These are phyloP conservation scores for Nematodospora anomalae DNA, from an alignment of 1,139 yeast species.

Conservation along the genomic window DNA sequence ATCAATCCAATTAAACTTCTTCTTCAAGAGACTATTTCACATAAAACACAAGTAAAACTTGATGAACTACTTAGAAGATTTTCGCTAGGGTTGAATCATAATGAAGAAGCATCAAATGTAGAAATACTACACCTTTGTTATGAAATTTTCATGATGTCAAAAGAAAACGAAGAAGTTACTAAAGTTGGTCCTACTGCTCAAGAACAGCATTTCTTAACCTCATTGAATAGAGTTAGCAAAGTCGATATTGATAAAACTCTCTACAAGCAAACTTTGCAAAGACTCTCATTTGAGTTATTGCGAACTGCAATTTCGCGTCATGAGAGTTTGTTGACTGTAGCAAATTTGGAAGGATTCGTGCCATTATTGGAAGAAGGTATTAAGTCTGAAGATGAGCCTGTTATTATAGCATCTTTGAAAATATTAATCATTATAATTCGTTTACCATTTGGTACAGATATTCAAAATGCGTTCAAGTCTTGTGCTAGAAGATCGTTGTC, in stretches of 20 bases:
- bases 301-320: constrained; percentile 70
- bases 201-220: constrained; percentile 69
- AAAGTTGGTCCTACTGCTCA: constrained; percentile 16
- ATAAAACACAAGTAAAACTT: constrained; percentile 70
- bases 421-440: constrained; percentile 61
- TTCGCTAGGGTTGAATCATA: constrained; percentile 74
- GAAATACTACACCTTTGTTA: constrained; percentile 71
- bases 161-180: constrained; percentile 14
- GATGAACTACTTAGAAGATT: constrained; percentile 78
- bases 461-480: constrained; percentile 51
- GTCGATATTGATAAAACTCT: constrained; percentile 47
- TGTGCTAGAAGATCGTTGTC: constrained; percentile 65
- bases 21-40: constrained; percentile 62
- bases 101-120: constrained; percentile 57
- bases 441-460: constrained; percentile 60
- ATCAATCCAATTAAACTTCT: constrained; percentile 71
- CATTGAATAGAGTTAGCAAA: constrained; percentile 52
- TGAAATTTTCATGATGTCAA: constrained; percentile 64
- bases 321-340: constrained; percentile 53
- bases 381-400: constrained; percentile 69
- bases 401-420: constrained; percentile 66
- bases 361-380: constrained; percentile 71
- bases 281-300: constrained; percentile 75
- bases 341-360: constrained; percentile 69
- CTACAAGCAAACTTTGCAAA: constrained; percentile 61